Percentiles rank a stretch among this genome's conserved stretches.
Evolutionary conservation across 2,329 filamentous ascomycete species (phyloP).

Genomic region (Xylaria hypoxylon): DNA sequence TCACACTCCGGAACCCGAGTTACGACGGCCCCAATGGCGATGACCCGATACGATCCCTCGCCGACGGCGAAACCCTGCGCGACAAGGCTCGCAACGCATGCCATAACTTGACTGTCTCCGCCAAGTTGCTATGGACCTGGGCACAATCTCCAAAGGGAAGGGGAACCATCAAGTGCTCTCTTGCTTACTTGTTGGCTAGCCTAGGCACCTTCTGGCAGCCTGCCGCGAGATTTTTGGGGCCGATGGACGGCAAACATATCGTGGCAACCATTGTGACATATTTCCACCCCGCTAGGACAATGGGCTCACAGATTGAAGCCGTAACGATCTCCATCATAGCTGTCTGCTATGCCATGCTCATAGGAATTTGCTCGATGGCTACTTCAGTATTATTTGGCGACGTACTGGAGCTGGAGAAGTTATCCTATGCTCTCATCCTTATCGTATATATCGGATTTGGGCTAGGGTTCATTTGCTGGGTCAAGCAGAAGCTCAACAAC

Average conservation of each 20-base stretch:
- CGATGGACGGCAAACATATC: slow-evolving; percentile 91
- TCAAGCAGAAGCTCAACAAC: slow-evolving; percentile 81
- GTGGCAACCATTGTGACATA: slow-evolving; percentile 95
- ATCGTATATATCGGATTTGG: slow-evolving; percentile 87
- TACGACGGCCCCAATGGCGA: slow-evolving; percentile 54
- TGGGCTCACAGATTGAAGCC: slow-evolving; percentile 91
- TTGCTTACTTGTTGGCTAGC: slow-evolving; percentile 89
- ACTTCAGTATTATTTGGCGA: slow-evolving; percentile 82
- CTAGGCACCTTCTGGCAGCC: slow-evolving; percentile 84
- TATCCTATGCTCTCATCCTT: slow-evolving; percentile 84
- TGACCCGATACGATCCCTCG: slow-evolving; percentile 51
- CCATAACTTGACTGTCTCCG: slow-evolving; percentile 55
- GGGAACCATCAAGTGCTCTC: slow-evolving; percentile 87
- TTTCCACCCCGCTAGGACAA: slow-evolving; percentile 88
- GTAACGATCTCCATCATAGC: slow-evolving; percentile 80
- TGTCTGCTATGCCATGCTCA: slow-evolving; percentile 79
- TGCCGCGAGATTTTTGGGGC: slow-evolving; percentile 79
- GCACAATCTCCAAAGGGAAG: slow-evolving; percentile 78
- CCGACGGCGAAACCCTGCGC: slow-evolving; percentile 52
- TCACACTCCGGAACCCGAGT: slow-evolving; percentile 73
- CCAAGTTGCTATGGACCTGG: slow-evolving; percentile 66
- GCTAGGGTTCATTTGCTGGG: slow-evolving; percentile 88
- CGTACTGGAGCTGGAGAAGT: slow-evolving; percentile 70
- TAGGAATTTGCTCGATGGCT: slow-evolving; percentile 89
- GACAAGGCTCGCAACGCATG: slow-evolving; percentile 52